phyloP scores from a whole-genome alignment of 352 stramenopile species.

The Thalassiosira allenii region DNA sequence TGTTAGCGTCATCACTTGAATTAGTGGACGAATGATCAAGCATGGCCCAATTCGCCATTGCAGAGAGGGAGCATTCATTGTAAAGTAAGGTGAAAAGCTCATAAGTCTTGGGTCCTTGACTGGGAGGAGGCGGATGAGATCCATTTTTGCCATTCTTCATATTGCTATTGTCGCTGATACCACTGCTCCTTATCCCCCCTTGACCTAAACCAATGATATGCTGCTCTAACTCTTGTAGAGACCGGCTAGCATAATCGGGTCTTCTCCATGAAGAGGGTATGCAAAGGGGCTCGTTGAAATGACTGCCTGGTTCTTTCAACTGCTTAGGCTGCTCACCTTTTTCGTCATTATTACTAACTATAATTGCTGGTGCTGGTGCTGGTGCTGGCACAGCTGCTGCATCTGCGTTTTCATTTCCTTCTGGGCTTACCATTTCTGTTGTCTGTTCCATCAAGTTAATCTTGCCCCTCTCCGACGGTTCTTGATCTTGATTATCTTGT shows the following conservation, averaged over 20 bases:
- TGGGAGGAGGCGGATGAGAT: not conserved
- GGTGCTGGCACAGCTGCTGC: no score
- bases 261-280: slow-evolving; percentile 34
- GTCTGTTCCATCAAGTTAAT: no score
- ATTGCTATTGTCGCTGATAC: not conserved
- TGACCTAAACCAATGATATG: slow-evolving; percentile 10
- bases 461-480: no score
- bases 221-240: slow-evolving; percentile 33
- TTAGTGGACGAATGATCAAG: slow-evolving; percentile 6
- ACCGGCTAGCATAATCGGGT: slow-evolving; percentile 30
- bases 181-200: not conserved
- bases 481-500: no score
- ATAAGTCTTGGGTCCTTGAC: not conserved
- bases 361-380: no score
- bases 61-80: slow-evolving; percentile 61
- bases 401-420: no score
- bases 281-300: slow-evolving; percentile 8
- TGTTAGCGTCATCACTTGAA: slow-evolving; percentile 4
- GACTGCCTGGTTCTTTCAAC: no score
- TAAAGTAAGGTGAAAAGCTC: slow-evolving; percentile 41
- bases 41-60: slow-evolving; percentile 59
- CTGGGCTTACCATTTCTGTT: no score
- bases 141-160: not conserved
- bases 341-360: no score
- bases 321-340: no score